These are phyloP conservation scores for Chalara sp. DNA, from an alignment of 2,329 filamentous ascomycete genomes.

Conservation along the genomic window DNA sequence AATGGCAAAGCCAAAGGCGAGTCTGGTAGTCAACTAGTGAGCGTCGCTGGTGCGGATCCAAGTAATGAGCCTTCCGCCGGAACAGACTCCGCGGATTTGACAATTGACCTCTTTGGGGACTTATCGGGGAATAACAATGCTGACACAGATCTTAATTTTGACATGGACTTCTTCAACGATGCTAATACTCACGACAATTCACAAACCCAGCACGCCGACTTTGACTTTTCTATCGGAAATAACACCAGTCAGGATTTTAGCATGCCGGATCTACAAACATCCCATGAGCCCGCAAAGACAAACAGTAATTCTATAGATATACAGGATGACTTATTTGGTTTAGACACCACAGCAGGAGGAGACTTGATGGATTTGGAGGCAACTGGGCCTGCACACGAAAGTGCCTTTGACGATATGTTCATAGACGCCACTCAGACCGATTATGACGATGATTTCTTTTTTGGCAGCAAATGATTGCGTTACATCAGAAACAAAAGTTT, in stretches of 20 bases:
- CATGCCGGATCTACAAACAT: slow-evolving; percentile 27
- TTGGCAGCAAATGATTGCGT: not conserved
- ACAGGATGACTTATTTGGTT: slow-evolving; percentile 17
- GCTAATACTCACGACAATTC: slow-evolving; percentile 10
- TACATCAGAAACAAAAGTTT: not conserved
- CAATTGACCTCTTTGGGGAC: slow-evolving; percentile 22
- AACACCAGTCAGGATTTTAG: slow-evolving; percentile 31
- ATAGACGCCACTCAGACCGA: slow-evolving; percentile 14
- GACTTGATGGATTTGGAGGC: slow-evolving; percentile 40
- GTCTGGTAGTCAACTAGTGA: slow-evolving; percentile 9
- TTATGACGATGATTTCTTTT: slow-evolving; percentile 25
- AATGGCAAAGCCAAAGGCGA: slow-evolving; percentile 11
- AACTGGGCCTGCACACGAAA: slow-evolving; percentile 39
- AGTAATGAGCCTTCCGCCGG: slow-evolving; percentile 7
- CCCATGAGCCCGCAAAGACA: slow-evolving; percentile 10
- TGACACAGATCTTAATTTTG: slow-evolving; percentile 18
- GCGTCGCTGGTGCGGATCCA: not conserved
- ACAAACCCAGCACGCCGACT: slow-evolving; percentile 19
- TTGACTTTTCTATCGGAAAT: slow-evolving; percentile 25
- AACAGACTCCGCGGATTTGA: slow-evolving; percentile 15
- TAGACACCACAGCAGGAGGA: slow-evolving; percentile 9
- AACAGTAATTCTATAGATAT: slow-evolving; percentile 12
- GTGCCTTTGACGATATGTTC: slow-evolving; percentile 25
- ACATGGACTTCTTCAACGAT: slow-evolving; percentile 21
- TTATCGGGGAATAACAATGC: slow-evolving; percentile 13